Conservation (phyloP, 2,329 filamentous ascomycete genomes). For the Purpureocillium lavendulum region DNA sequence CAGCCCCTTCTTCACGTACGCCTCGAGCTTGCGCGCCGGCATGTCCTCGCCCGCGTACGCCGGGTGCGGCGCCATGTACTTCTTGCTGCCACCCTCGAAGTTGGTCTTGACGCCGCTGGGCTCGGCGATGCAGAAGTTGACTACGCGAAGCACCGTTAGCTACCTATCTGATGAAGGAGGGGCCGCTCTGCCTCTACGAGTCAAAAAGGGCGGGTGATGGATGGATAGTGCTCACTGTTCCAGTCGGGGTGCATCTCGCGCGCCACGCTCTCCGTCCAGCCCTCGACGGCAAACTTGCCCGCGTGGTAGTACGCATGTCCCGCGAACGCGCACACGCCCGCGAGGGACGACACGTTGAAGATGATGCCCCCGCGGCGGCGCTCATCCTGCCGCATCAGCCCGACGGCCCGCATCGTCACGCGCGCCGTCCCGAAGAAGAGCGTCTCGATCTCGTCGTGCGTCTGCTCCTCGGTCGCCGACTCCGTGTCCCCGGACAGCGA, state of each 20-base stretch:
- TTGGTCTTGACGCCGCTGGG: constrained; percentile 31
- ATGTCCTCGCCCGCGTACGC: constrained; percentile 25
- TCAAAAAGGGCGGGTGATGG: no score
- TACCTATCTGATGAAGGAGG: no score
- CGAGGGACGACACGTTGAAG: constrained; percentile 7
- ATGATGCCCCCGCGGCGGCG: no score
- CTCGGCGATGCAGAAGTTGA: constrained; percentile 33
- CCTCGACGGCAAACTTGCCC: constrained; percentile 15
- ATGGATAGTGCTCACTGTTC: no score
- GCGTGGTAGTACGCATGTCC: constrained; percentile 15
- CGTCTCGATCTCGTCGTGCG: constrained; percentile 28
- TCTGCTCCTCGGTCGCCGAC: constrained; percentile 10
- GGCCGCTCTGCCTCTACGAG: no score
- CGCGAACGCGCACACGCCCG: constrained; percentile 9
- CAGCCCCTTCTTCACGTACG: constrained; percentile 1
- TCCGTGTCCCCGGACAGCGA: constrained; percentile 19
- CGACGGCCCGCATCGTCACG: constrained; percentile 27
- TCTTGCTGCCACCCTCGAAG: constrained; percentile 16
- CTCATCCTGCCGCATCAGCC: constrained; percentile 27
- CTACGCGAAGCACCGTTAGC: no score
- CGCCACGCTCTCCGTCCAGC: constrained; percentile 13
- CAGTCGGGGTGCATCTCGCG: neutral
- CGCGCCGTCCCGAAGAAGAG: constrained; percentile 34
- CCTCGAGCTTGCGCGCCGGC: constrained; percentile 16
- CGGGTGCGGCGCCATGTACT: constrained; percentile 20